Conservation (phyloP, 176 grass and related monocot genomes). For the Typha latifolia region DNA sequence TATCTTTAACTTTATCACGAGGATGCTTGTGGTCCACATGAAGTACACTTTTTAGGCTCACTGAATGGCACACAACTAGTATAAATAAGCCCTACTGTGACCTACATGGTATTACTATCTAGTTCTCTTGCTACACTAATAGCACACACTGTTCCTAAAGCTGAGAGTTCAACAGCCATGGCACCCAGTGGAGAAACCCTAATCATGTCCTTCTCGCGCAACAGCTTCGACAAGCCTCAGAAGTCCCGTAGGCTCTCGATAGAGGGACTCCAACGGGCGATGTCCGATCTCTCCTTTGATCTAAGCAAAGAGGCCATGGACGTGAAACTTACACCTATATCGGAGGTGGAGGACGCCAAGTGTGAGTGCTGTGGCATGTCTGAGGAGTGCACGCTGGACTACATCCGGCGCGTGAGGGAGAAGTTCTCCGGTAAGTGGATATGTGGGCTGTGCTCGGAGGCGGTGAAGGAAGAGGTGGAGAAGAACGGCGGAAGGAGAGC, state of each 20-base stretch:
- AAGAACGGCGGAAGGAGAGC: slow-evolving; percentile 22
- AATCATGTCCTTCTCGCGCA: slow-evolving; percentile 8
- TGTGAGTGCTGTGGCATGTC: slow-evolving; percentile 94
- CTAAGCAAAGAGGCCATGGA: not conserved
- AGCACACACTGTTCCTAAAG: not conserved
- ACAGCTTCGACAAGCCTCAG: slow-evolving; percentile 4
- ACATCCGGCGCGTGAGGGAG: slow-evolving; percentile 53
- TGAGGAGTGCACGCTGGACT: slow-evolving; percentile 77
- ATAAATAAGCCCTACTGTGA: slow-evolving; percentile 27
- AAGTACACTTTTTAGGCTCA: slow-evolving; percentile 12
- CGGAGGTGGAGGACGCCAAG: slow-evolving; percentile 50
- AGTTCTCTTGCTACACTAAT: not conserved
- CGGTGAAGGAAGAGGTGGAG: slow-evolving; percentile 56
- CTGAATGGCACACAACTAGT: not conserved
- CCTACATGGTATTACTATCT: slow-evolving; percentile 11
- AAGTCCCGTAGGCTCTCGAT: slow-evolving; percentile 63
- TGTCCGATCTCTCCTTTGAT: slow-evolving; percentile 60
- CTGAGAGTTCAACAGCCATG: slow-evolving; percentile 25
- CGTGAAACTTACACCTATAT: not conserved
- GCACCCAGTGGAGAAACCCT: slow-evolving; percentile 51
- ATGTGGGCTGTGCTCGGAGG: slow-evolving; percentile 82
- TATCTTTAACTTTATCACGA: slow-evolving; percentile 40
- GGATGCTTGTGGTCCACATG: slow-evolving; percentile 21
- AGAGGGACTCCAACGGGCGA: slow-evolving; percentile 71
- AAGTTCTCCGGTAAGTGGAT: slow-evolving; percentile 74